Evolutionary conservation across 345 rosid genomes (phyloP), one percentile per base, ranked within the genome.

Genomic region (Eutrema yunnanense): DNA sequence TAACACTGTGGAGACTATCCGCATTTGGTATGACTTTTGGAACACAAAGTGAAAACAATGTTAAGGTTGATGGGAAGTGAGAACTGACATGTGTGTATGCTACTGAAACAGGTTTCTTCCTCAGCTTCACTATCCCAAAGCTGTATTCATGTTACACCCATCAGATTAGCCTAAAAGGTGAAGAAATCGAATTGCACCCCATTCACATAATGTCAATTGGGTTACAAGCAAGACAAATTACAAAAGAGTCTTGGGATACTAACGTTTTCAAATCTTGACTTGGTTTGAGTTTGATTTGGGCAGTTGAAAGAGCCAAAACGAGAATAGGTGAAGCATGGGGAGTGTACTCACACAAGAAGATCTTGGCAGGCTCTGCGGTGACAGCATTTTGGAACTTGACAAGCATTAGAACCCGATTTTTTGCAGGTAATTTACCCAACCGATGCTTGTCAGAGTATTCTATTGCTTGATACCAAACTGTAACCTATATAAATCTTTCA

Each of bases 341-440:
- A 81, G 80, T 76, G 67, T 91, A 94, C 78, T 86, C 97, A 61
- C 96, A 84, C 81, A 91, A 95, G 83, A 95, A 91, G 85, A 44
- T 95, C 44, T 85, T 89, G 37, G 96, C 87, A 61, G 89, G 87
- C 70, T 88, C 93, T 42, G 96, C 89, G 12, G 73, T 77, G 60
- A 85, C 87, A 64, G 92, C 88, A 33, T 94, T 91, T 77, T 95
- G 99, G 99, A 89, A 89, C 78, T 73, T 95, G 47, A 84, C 97
- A 11, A 79, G 92, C 40, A 47, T 87, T 50, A 91, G 80, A 84
- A 87, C 96, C 51, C 88, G 97, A 9, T 73, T 91, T 61, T 86
- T 95, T 48, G 65, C 93, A 34, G 89, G 97, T 89, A 78, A 68
- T 14, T 34, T 34, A 53, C 14, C 41, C 9, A 26, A 53, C 58